These are phyloP conservation scores for Magnolia changhungtana DNA, from an alignment of 164 flowering plant genomes.

Conservation along the genomic window DNA sequence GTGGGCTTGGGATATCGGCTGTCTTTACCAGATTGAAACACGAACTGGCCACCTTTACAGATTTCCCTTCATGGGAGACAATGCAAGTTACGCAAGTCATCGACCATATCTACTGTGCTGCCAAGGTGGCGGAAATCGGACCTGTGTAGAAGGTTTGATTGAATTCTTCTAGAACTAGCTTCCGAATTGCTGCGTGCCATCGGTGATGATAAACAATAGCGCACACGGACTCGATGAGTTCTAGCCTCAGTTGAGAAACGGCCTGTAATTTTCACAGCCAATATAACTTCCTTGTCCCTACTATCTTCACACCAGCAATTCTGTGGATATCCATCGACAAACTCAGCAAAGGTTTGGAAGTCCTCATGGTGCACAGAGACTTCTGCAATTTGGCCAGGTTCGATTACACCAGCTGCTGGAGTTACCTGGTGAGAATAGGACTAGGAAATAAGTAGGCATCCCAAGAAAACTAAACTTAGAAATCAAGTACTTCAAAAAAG, in stretches of 20 bases:
- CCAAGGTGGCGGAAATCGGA: constrained; percentile 47
- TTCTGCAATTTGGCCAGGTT: constrained; percentile 61
- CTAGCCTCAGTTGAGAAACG: constrained; percentile 40
- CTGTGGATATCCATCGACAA: constrained; percentile 75
- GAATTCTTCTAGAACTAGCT: constrained; percentile 26
- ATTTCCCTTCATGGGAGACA: constrained; percentile 33
- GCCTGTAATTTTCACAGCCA: constrained; percentile 51
- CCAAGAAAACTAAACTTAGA: neutral
- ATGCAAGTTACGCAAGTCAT: constrained; percentile 43
- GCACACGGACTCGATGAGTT: constrained; percentile 51
- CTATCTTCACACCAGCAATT: constrained; percentile 91
- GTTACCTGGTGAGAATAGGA: constrained; percentile 46
- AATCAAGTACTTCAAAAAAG: neutral
- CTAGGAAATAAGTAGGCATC: neutral
- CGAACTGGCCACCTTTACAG: neutral
- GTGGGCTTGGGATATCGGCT: neutral
- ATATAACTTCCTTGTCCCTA: constrained; percentile 72
- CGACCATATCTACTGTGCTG: constrained; percentile 45
- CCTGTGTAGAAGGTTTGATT: constrained; percentile 44
- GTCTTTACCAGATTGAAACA: neutral
- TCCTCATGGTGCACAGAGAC: constrained; percentile 70
- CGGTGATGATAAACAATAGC: constrained; percentile 57
- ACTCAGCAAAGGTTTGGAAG: constrained; percentile 56
- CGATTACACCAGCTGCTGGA: constrained; percentile 72
- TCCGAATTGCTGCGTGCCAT: constrained; percentile 28